Evolutionary conservation across 2,329 filamentous ascomycete genomes (phyloP).

Genomic region (Camillea tinctor): DNA sequence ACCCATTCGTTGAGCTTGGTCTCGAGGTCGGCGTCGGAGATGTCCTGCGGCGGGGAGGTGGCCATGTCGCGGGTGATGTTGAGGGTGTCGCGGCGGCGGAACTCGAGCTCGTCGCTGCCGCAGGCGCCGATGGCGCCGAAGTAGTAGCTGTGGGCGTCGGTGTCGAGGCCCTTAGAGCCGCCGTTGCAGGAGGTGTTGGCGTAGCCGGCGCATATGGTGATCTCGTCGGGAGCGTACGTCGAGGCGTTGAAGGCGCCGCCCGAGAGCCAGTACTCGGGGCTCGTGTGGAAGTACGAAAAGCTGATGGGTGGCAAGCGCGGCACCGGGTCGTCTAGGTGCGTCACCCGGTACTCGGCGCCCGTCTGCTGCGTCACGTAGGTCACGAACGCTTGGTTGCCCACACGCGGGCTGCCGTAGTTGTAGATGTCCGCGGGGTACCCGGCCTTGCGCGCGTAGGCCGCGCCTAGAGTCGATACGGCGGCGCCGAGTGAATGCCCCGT

Average conservation of each 20-base stretch:
- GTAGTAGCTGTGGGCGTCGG: conserved; percentile 49
- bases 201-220: conserved; percentile 49
- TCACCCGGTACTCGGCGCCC: conserved; percentile 60
- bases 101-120: conserved; percentile 23
- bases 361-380: conserved; percentile 52
- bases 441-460: conserved; percentile 50
- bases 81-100: conserved; percentile 20
- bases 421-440: conserved; percentile 56
- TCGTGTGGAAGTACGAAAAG: conserved; percentile 64
- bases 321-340: conserved; percentile 66
- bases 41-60: conserved; percentile 18
- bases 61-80: conserved; percentile 15
- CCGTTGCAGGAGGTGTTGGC: conserved; percentile 51
- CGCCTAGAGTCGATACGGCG: conserved; percentile 61
- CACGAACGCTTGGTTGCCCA: conserved; percentile 57
- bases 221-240: conserved; percentile 38
- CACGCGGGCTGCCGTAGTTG: conserved; percentile 66
- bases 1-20: conserved; percentile 25
- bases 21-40: conserved; percentile 26
- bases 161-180: conserved; percentile 44
- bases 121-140: conserved; percentile 45
- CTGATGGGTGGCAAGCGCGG: conserved; percentile 63
- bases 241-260: conserved; percentile 33
- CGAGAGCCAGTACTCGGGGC: conserved; percentile 66
- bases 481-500: conserved; percentile 70